Evolutionary conservation across 306 rosid genomes (phyloP).

Genomic region (Cyamopsis tetragonoloba): DNA sequence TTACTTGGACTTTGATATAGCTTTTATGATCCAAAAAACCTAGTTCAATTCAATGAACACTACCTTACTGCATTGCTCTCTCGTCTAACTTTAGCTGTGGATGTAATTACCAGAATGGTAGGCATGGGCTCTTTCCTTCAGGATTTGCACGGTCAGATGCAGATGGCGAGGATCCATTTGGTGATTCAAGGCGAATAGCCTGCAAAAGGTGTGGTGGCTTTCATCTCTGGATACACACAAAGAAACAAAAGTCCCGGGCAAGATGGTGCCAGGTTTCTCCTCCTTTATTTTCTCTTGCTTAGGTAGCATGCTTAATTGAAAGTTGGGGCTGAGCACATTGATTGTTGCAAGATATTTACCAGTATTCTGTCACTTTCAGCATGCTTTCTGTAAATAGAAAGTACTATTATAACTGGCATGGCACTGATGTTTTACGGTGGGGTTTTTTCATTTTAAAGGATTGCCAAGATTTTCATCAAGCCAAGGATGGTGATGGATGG

Average conservation of each 20-base stretch:
- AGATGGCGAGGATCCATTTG: slow-evolving; percentile 68
- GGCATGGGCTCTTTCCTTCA: slow-evolving; percentile 62
- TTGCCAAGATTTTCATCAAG: slow-evolving; percentile 94
- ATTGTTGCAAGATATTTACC: slow-evolving; percentile 7
- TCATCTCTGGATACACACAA: slow-evolving; percentile 83
- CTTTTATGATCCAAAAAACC: no score
- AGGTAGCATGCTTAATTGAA: slow-evolving; percentile 20
- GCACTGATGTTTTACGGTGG: slow-evolving; percentile 25
- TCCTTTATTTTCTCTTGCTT: slow-evolving; percentile 3
- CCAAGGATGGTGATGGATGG: slow-evolving; percentile 99
- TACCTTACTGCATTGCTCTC: slow-evolving; percentile 1
- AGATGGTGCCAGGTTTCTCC: slow-evolving; percentile 97
- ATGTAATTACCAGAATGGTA: slow-evolving; percentile 62
- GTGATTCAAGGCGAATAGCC: slow-evolving; percentile 73
- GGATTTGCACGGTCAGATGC: slow-evolving; percentile 60
- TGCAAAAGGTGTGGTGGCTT: slow-evolving; percentile 84
- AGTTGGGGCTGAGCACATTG: not conserved
- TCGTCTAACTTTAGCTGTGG: slow-evolving; percentile 36
- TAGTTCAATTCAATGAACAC: no score
- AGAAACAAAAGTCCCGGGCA: slow-evolving; percentile 77
- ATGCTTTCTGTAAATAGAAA: slow-evolving; percentile 6
- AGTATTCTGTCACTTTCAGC: not conserved
- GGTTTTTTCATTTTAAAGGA: slow-evolving; percentile 54
- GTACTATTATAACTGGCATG: not conserved
- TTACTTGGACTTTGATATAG: no score